A percentile compares a stretch with the other conserved stretches of the same genome.
These are phyloP conservation scores for Podospora didyma DNA, from an alignment of 495 filamentous ascomycete genomes.

Conservation along the genomic window DNA sequence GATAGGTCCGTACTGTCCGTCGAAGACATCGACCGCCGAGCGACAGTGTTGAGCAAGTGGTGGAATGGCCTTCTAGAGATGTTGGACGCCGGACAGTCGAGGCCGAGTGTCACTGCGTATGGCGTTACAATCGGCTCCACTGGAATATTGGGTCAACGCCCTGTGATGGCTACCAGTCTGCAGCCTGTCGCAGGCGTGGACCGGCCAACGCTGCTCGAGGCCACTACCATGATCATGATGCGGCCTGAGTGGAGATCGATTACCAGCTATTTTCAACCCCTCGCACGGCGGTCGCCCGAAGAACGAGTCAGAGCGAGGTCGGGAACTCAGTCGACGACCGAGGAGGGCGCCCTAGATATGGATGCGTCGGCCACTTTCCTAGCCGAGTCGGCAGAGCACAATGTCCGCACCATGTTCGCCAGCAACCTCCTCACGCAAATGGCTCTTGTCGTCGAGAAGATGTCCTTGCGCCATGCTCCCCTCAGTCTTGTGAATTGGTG, in stretches of 20 bases:
- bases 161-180: conserved; percentile 41
- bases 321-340: conserved; percentile 43
- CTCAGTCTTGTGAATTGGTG: conserved; percentile 88
- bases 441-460: conserved; percentile 83
- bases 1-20: conserved; percentile 50
- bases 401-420: conserved; percentile 86
- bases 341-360: conserved; percentile 51
- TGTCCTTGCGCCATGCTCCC: conserved; percentile 87
- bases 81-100: conserved; percentile 58
- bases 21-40: conserved; percentile 83
- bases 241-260: conserved; percentile 86
- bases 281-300: conserved; percentile 44
- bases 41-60: conserved; percentile 87
- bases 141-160: conserved; percentile 43
- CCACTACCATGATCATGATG: conserved; percentile 84
- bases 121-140: conserved; percentile 35
- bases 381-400: conserved; percentile 86
- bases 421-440: conserved; percentile 85
- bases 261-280: conserved; percentile 58
- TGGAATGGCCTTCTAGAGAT: conserved; percentile 89
- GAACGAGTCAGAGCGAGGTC: conserved; percentile 36
- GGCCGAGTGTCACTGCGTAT: conserved; percentile 47
- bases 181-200: conserved; percentile 35
- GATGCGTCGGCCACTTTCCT: conserved; percentile 62
- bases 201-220: conserved; percentile 78